These are phyloP conservation scores for Torulaspora globosa DNA, from an alignment of 1,139 yeast species.

Conservation along the genomic window DNA sequence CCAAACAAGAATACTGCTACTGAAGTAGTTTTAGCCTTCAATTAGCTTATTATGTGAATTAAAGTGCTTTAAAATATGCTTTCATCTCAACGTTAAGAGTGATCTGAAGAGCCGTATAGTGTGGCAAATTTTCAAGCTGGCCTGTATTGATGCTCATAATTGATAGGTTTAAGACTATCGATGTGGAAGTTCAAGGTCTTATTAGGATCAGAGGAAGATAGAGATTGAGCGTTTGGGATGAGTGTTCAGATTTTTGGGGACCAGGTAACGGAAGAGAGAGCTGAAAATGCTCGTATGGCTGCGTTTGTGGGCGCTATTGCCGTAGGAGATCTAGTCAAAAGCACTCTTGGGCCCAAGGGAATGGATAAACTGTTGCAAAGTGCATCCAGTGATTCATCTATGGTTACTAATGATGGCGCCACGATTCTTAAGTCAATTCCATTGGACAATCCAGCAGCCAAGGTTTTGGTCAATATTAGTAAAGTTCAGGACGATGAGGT, in stretches of 20 bases:
- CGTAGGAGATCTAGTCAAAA: slow-evolving; percentile 93
- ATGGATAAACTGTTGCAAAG: slow-evolving; percentile 95
- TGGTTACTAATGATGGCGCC: slow-evolving; percentile 98
- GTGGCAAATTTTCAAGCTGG: not conserved
- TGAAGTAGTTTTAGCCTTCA: no score
- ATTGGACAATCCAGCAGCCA: slow-evolving; percentile 96
- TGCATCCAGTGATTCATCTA: slow-evolving; percentile 68
- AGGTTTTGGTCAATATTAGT: slow-evolving; percentile 89
- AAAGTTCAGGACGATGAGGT: slow-evolving; percentile 98
- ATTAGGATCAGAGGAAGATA: not conserved
- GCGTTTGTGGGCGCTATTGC: slow-evolving; percentile 99
- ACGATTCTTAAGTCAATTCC: slow-evolving; percentile 93
- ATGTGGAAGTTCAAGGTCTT: not conserved
- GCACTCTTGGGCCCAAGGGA: slow-evolving; percentile 96
- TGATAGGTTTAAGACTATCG: no score
- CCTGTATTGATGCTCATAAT: not conserved
- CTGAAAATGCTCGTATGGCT: slow-evolving; percentile 94
- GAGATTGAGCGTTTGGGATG: slow-evolving; percentile 19
- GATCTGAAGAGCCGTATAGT: not conserved
- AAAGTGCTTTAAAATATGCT: not conserved
- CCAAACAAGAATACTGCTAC: no score
- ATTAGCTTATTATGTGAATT: no score
- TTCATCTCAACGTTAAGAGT: not conserved
- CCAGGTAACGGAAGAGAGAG: slow-evolving; percentile 96
- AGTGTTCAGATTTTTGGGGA: slow-evolving; percentile 90